Evolutionary conservation across 805 yeast species (phyloP).

Genomic region (Candida silvatica): DNA sequence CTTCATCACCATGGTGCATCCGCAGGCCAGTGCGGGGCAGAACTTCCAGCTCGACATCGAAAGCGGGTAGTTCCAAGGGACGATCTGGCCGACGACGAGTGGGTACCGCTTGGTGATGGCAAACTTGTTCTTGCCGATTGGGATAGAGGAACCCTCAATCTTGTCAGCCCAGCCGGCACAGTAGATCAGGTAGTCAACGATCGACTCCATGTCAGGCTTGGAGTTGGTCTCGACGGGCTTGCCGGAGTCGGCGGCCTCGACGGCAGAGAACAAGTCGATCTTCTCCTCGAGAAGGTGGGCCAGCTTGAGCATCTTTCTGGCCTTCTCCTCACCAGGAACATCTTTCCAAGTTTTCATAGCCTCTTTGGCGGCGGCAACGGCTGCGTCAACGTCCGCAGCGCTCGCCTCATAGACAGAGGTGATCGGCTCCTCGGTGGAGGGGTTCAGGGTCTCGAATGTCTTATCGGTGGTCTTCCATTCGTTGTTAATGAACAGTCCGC

Average conservation of each 20-base stretch:
- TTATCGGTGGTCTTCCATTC: conserved; percentile 32
- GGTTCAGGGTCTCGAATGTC: conserved; percentile 36
- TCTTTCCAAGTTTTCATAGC: conserved; percentile 41
- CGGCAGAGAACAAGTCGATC: conserved; percentile 38
- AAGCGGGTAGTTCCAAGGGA: conserved; percentile 69
- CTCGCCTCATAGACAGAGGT: conserved; percentile 38
- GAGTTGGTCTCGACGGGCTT: conserved; percentile 42
- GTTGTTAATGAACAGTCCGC: conserved; percentile 56
- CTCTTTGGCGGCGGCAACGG: conserved; percentile 40
- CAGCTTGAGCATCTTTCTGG: conserved; percentile 32
- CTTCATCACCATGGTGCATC: conserved; percentile 65
- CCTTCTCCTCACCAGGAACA: conserved; percentile 31
- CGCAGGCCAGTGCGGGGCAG: conserved; percentile 78
- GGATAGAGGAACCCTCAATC: conserved; percentile 33
- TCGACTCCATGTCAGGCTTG: conserved; percentile 37
- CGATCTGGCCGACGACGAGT: conserved; percentile 55
- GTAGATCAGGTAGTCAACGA: conserved; percentile 37
- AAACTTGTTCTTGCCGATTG: conserved; percentile 34
- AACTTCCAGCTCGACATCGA: conserved; percentile 75
- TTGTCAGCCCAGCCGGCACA: conserved; percentile 61
- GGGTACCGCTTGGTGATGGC: conserved; percentile 68
- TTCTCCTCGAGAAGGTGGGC: conserved; percentile 44
- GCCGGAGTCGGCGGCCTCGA: conserved; percentile 51
- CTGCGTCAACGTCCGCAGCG: conserved; percentile 38
- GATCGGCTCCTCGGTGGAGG: conserved; percentile 40